These are phyloP conservation scores for slime mould (Dictyostelium discoideum) DNA, from an alignment of 78 protist species.

Conservation along the genomic window dicty_2.7 NC_007090.3:3625501-3626000, in stretches of 20 bases:
- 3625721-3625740: background rate
- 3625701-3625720: no score
- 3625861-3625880: constrained; percentile 76
- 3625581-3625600: background rate
- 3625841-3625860: constrained; percentile 61
- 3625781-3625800: constrained; percentile 41
- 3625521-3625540: no score
- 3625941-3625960: background rate
- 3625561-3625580: no score
- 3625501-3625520: no score
- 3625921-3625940: background rate
- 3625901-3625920: background rate
- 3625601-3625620: background rate
- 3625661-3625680: background rate
- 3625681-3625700: background rate
- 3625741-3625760: background rate
- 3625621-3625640: background rate
- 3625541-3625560: no score
- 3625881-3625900: constrained; percentile 42
- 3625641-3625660: background rate
- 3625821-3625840: constrained; percentile 25
- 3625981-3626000: background rate
- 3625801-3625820: constrained; percentile 66
- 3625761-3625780: background rate
- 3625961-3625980: no score